These are phyloP conservation scores for Yamadazyma nakazawae DNA, from an alignment of 805 yeast species.

Conservation along the genomic window DNA sequence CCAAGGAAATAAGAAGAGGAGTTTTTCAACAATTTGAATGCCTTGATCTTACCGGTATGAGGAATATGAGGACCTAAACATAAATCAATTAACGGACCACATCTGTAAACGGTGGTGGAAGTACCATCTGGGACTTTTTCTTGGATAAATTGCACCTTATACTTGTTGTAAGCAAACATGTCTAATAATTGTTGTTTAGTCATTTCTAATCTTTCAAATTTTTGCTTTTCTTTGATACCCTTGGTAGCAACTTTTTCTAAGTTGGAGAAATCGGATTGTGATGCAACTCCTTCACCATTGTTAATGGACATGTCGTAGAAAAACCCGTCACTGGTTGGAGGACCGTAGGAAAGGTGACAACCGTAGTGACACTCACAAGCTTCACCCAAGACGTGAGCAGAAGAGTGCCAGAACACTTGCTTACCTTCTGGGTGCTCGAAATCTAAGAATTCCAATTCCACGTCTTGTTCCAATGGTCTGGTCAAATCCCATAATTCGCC, in stretches of 20 bases:
- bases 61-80: slow-evolving; percentile 98
- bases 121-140: slow-evolving; percentile 95
- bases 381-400: slow-evolving; percentile 97
- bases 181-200: slow-evolving; percentile 85
- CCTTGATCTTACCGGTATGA: slow-evolving; percentile 94
- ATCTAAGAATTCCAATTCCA: slow-evolving; percentile 75
- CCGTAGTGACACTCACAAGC: slow-evolving; percentile 96
- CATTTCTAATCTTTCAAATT: slow-evolving; percentile 88
- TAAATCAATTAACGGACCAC: slow-evolving; percentile 95
- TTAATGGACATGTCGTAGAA: slow-evolving; percentile 93
- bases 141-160: slow-evolving; percentile 81
- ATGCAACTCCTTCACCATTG: slow-evolving; percentile 63
- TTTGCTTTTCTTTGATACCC: slow-evolving; percentile 93
- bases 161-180: slow-evolving; percentile 95
- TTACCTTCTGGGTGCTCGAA: slow-evolving; percentile 94
- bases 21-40: slow-evolving; percentile 89
- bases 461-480: slow-evolving; percentile 81
- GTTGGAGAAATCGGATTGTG: slow-evolving; percentile 78
- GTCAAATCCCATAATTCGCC: slow-evolving; percentile 93
- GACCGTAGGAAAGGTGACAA: slow-evolving; percentile 84
- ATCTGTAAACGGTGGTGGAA: slow-evolving; percentile 93
- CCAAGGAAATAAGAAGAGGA: slow-evolving; percentile 96
- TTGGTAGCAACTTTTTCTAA: slow-evolving; percentile 84
- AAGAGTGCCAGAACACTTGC: slow-evolving; percentile 97
- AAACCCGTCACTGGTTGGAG: slow-evolving; percentile 97